Base-by-base conservation (phyloP, 163 green algal species). In the Chloroidium sp. region DNA sequence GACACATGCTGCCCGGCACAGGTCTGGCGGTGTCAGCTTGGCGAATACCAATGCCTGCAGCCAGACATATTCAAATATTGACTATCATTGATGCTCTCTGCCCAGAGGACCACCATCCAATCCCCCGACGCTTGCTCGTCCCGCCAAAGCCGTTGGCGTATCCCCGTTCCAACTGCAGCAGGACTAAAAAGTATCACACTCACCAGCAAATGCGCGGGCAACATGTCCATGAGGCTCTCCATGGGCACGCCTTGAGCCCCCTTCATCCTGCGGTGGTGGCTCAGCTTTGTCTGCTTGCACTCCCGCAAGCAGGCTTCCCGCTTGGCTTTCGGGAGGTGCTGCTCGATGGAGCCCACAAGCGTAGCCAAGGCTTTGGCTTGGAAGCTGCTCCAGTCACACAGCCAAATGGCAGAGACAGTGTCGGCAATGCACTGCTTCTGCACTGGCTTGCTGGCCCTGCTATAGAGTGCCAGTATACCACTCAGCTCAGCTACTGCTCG, bases 371-470 rank as follows among this genome's bases (percentile, higher is more conserved):
- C 72, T 69, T 69, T 77, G 13, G 57, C 64, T 10, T 10, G 64
- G 64, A 72, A 10, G 64, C 6, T 10, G 64, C 64, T 6, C 6
- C 6, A 72, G 64, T 72, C 64, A 72, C 8, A 72, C 6, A n/a
- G 64, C 64, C 64, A 72, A 36, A 36, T 36, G 36, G 36, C 36
- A 36, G 36, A 36, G 36, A 36, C 36, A 36, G 36, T 36, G 36
- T 10, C 36, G 57, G 74, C 74, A 13, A 59, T 0, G 2, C 74
- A 74, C 61, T 76, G 62, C 76, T 79, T 62, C 80, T 80, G 1
- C n/a, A 69, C n/a, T 78, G 61, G 62, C 79, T 75, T 3, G 80
- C 80, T 64, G 69, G 58, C 36, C 76, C 36, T 36, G 36, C 36
- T 36, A 36, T 36, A 36, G 36, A 36, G 36, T 36, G 36, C 36